Evolutionary conservation across 2,329 filamentous ascomycete species (phyloP), one percentile per base, ranked within the genome.

Genomic region (Cylindrodendrum hubeiense): DNA sequence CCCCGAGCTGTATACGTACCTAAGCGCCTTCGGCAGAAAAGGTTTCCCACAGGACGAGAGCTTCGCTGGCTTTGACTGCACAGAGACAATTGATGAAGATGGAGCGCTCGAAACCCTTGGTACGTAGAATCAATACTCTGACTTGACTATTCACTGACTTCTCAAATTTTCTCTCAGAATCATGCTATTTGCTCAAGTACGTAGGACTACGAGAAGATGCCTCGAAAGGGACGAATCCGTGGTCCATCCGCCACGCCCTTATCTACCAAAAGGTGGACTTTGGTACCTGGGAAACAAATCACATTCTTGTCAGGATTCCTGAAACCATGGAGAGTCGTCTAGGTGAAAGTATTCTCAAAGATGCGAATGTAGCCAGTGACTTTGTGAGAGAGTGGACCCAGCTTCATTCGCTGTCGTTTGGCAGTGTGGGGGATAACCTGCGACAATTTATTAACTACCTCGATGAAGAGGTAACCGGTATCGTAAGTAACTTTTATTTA

Each of bases 361-460:
- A 28, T 19, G 37, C 24, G 3, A 22, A 41, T 2, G 17, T 4
- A 1, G 43, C 30, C 39, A 12, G 12, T 4, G 22, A 13, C 17
- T 39, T 61, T 12, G 58, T 39, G 3, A 24, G 22, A 26, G 39
- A 54, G 17, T 61, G 58, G 58, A 37, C 50, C 2, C 33, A 37
- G n/a, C 39, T 61, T 21, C 58, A 61, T 5, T 22, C 39, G 1
- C n/a, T 28, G 12, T 61, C 49, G 19, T 61, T 61, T 12, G 33
- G 58, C 30, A 61, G 49, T 2, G 50, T 61, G 3, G 58, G 53
- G 10, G 30, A 21, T 17, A 50, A 61, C 7, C 12, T 61, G 22
- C 49, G 58, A 1, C 37, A 54, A 17, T 54, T 61, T 9, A 54
- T 61, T 28, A 55, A 61, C 50, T 61, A 61, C 21, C 50, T 61